phyloP scores from a whole-genome alignment of 1,284 basidiomycete genomes.

The Ustilago cynodontis region DNA sequence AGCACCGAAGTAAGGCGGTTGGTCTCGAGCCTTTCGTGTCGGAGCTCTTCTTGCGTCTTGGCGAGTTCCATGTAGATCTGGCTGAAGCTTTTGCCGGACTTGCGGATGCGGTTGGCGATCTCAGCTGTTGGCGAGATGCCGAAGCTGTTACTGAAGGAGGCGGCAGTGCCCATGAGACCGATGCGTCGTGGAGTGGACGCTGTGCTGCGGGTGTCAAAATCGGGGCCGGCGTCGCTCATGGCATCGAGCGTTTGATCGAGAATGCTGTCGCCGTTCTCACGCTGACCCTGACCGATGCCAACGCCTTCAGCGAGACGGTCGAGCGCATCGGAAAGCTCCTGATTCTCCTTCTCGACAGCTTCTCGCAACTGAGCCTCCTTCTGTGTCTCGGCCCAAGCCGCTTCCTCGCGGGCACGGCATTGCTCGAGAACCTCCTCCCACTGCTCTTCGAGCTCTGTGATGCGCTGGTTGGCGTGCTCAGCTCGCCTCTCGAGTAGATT shows the following conservation, averaged over 20 bases:
- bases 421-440: constrained; percentile 80
- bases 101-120: constrained; percentile 74
- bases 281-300: constrained; percentile 57
- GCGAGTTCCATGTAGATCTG: constrained; percentile 90
- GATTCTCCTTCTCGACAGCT: constrained; percentile 71
- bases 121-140: constrained; percentile 78
- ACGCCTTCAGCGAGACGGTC: constrained; percentile 66
- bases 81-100: constrained; percentile 83
- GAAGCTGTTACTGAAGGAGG: constrained; percentile 46
- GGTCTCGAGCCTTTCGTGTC: constrained; percentile 75
- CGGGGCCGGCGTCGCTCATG: constrained; percentile 32
- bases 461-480: constrained; percentile 80
- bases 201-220: constrained; percentile 35
- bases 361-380: constrained; percentile 71
- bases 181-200: constrained; percentile 36
- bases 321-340: constrained; percentile 62
- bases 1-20: constrained; percentile 59
- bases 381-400: constrained; percentile 78
- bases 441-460: constrained; percentile 81
- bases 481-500: constrained; percentile 85
- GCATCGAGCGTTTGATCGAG: constrained; percentile 33
- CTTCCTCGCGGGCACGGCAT: constrained; percentile 77
- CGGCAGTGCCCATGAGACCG: constrained; percentile 35
- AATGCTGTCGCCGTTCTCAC: constrained; percentile 42
- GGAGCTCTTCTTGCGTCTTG: constrained; percentile 83